phyloP scores from a whole-genome alignment of 1,139 yeast species.

The Nakaseomyces glabratus region DNA sequence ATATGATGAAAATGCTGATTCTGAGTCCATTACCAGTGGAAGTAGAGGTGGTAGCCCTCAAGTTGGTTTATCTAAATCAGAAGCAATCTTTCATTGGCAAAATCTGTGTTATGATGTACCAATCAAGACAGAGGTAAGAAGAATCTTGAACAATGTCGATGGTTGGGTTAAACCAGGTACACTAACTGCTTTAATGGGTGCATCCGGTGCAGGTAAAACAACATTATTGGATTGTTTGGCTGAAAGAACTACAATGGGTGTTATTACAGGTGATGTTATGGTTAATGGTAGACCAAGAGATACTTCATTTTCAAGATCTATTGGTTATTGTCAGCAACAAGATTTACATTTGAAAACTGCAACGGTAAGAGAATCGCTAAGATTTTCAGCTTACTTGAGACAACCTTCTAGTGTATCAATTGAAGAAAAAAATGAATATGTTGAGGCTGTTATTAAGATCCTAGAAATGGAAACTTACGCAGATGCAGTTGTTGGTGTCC shows the following conservation, averaged over 20 bases:
- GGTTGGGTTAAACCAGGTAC: slow-evolving; percentile 82
- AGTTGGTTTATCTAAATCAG: slow-evolving; percentile 21
- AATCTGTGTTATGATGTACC: slow-evolving; percentile 66
- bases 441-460: slow-evolving; percentile 58
- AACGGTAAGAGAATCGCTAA: slow-evolving; percentile 71
- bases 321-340: slow-evolving; percentile 80
- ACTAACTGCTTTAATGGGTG: slow-evolving; percentile 75
- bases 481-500: slow-evolving; percentile 76
- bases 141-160: slow-evolving; percentile 59
- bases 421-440: slow-evolving; percentile 58
- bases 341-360: slow-evolving; percentile 67
- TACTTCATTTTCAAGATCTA: slow-evolving; percentile 66
- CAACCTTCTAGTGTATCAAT: slow-evolving; percentile 50
- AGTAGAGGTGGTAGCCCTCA: slow-evolving; percentile 8
- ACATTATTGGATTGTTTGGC: slow-evolving; percentile 68
- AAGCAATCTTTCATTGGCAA: slow-evolving; percentile 68
- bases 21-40: slow-evolving; percentile 2
- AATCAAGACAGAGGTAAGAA: slow-evolving; percentile 54
- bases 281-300: slow-evolving; percentile 66
- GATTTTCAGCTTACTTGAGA: slow-evolving; percentile 64
- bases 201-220: slow-evolving; percentile 85
- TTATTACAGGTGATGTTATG: slow-evolving; percentile 64
- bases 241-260: slow-evolving; percentile 70
- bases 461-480: slow-evolving; percentile 68
- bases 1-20: not conserved